A percentile compares a stretch with the other conserved stretches of the same genome.
Conservation (phyloP, 441 rosid species). For the Corymbia citriodora region DNA sequence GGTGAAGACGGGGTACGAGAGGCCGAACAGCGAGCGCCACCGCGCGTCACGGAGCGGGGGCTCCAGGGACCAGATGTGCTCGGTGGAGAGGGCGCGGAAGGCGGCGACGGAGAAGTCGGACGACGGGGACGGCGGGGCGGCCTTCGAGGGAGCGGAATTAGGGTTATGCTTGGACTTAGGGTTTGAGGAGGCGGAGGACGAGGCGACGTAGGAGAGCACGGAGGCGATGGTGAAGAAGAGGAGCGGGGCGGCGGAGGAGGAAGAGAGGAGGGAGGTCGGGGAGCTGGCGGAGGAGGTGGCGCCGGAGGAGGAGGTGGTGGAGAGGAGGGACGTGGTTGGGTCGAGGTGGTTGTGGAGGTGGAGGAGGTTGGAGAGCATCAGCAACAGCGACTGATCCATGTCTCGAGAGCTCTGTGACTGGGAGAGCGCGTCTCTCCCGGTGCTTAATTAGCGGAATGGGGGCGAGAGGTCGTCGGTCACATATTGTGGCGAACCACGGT, state of each 20-base stretch:
- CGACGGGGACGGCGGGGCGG: constrained; percentile 32
- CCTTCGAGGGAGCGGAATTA: constrained; percentile 20
- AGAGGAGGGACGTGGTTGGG: constrained; percentile 56
- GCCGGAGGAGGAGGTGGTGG: constrained; percentile 39
- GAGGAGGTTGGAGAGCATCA: constrained; percentile 43
- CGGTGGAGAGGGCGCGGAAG: constrained; percentile 82
- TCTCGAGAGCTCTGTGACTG: constrained; percentile 38
- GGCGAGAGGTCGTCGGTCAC: not conserved
- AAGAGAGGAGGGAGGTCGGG: constrained; percentile 37
- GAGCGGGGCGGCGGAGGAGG: constrained; percentile 60
- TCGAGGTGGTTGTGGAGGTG: constrained; percentile 83
- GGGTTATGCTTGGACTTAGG: constrained; percentile 5
- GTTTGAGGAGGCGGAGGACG: constrained; percentile 30
- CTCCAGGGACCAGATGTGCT: constrained; percentile 79
- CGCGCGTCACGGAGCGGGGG: constrained; percentile 77
- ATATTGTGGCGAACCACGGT: not conserved
- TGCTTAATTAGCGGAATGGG: not conserved
- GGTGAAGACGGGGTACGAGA: constrained; percentile 83
- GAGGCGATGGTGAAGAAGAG: constrained; percentile 41
- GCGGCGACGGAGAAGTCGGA: constrained; percentile 60
- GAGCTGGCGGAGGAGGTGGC: constrained; percentile 27
- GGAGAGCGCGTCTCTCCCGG: constrained; percentile 44
- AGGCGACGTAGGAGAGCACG: constrained; percentile 71
- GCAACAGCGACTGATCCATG: constrained; percentile 12
- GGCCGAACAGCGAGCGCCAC: constrained; percentile 83